phyloP scores from a whole-genome alignment of 2,329 filamentous ascomycete species.

The Epichloe gansuensis region DNA sequence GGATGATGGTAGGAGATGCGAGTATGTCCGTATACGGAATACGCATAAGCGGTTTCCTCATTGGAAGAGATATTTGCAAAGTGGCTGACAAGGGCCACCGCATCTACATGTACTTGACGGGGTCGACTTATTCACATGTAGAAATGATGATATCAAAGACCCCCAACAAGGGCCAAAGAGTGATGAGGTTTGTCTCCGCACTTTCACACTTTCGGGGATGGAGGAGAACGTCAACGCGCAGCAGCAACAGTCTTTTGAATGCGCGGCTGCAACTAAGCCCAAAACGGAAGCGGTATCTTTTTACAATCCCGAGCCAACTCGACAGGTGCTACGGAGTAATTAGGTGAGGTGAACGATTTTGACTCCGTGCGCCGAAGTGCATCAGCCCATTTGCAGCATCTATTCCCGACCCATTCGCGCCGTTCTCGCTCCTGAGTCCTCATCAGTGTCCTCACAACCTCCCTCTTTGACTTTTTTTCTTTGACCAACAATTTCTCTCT shows the following conservation, averaged over 20 bases:
- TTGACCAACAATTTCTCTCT: not conserved
- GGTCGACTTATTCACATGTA: not conserved
- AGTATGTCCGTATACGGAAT: slow-evolving; percentile 85
- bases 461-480: not conserved
- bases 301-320: not conserved
- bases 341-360: not conserved
- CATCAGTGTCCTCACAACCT: not conserved
- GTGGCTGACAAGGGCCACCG: not conserved
- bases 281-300: not conserved
- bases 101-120: not conserved
- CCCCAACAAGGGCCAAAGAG: too few relatives aligned
- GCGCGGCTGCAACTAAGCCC: too few relatives aligned
- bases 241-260: too few relatives aligned
- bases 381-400: not conserved
- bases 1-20: slow-evolving; percentile 62
- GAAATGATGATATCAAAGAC: not conserved
- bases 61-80: slow-evolving; percentile 17
- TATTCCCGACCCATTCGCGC: slow-evolving; percentile 3
- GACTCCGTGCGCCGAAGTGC: not conserved
- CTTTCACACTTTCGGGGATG: too few relatives aligned
- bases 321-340: too few relatives aligned
- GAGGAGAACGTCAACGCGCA: too few relatives aligned
- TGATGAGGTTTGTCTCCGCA: too few relatives aligned
- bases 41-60: slow-evolving; percentile 65
- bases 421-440: not conserved